Conservation (phyloP, 441 rosid species). For the Erodium moschatum region DNA sequence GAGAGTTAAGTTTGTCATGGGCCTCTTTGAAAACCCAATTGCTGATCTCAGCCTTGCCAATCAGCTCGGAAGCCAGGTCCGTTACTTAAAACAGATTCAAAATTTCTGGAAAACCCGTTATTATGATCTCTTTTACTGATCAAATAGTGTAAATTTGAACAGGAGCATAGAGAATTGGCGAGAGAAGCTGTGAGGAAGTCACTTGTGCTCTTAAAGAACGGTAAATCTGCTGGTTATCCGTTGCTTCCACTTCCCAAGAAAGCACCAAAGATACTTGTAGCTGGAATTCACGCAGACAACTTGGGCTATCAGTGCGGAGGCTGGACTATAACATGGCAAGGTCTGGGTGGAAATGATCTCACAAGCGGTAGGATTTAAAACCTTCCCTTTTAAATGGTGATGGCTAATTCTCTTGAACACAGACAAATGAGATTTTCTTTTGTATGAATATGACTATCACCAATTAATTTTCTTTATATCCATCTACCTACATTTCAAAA, state of each 20-base stretch:
- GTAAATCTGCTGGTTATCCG: slow-evolving; percentile 28
- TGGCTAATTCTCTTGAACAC: too few species aligned
- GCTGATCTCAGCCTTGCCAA: slow-evolving; percentile 39
- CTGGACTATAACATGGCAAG: slow-evolving; percentile 65
- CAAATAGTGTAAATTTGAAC: slow-evolving; percentile 2
- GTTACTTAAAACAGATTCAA: too few species aligned
- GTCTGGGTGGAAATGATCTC: slow-evolving; percentile 40
- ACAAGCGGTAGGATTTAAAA: slow-evolving; percentile 16
- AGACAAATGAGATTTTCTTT: too few species aligned
- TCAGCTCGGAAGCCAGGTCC: slow-evolving; percentile 47
- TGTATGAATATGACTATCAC: too few species aligned
- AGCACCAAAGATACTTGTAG: slow-evolving; percentile 40
- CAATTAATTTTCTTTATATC: too few species aligned
- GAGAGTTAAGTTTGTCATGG: slow-evolving; percentile 53
- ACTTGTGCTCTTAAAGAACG: slow-evolving; percentile 53
- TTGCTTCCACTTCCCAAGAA: slow-evolving; percentile 51
- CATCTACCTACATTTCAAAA: too few species aligned
- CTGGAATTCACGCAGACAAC: slow-evolving; percentile 50
- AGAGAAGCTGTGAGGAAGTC: slow-evolving; percentile 70
- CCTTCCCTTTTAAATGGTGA: not conserved
- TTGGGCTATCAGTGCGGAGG: slow-evolving; percentile 62
- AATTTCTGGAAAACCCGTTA: too few species aligned
- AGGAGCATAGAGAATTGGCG: slow-evolving; percentile 60
- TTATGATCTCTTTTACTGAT: not conserved
- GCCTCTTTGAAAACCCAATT: slow-evolving; percentile 51